These are phyloP conservation scores for Metarhizium humberi DNA, from an alignment of 2,329 filamentous ascomycete genomes.

Conservation along the genomic window DNA sequence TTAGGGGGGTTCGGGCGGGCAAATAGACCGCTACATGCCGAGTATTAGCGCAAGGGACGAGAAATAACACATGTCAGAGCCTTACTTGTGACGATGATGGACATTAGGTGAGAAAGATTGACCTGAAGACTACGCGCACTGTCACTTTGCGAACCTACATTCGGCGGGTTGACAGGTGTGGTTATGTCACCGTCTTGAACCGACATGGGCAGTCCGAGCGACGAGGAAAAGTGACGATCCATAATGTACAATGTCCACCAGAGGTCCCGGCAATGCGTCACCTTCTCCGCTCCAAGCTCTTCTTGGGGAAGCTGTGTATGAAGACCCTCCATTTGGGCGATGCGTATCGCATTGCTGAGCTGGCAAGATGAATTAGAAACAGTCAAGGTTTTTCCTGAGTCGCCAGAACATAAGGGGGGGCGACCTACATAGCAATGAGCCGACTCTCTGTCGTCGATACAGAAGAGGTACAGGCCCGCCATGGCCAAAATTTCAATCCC, in stretches of 20 bases:
- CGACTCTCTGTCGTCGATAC: constrained; percentile 26
- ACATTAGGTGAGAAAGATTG: constrained; percentile 24
- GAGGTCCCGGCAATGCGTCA: constrained; percentile 23
- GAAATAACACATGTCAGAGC: neutral
- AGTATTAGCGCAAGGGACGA: fast-evolving
- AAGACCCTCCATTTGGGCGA: constrained; percentile 30
- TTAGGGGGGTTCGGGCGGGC: constrained; percentile 22
- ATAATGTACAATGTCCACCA: constrained; percentile 34
- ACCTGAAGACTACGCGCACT: constrained; percentile 24
- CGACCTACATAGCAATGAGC: constrained; percentile 19
- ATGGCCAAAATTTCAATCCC: constrained; percentile 27
- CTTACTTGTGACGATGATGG: constrained; percentile 26
- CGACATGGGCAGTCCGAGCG: constrained; percentile 27
- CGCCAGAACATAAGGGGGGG: fast-evolving
- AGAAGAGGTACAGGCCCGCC: constrained; percentile 27
- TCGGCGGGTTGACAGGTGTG: constrained; percentile 19
- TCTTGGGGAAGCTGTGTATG: constrained; percentile 29
- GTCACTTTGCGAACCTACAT: constrained; percentile 16
- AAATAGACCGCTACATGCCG: constrained; percentile 24
- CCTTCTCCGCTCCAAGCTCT: constrained; percentile 21
- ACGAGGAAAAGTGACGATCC: constrained; percentile 29
- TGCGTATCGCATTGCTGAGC: constrained; percentile 29
- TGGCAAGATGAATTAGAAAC: constrained; percentile 4
- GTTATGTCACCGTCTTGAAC: constrained; percentile 29
- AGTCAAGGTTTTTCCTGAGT: neutral